Conservation (phyloP, 2,329 filamentous ascomycete species). For the Microsporum ferrugineum region DNA sequence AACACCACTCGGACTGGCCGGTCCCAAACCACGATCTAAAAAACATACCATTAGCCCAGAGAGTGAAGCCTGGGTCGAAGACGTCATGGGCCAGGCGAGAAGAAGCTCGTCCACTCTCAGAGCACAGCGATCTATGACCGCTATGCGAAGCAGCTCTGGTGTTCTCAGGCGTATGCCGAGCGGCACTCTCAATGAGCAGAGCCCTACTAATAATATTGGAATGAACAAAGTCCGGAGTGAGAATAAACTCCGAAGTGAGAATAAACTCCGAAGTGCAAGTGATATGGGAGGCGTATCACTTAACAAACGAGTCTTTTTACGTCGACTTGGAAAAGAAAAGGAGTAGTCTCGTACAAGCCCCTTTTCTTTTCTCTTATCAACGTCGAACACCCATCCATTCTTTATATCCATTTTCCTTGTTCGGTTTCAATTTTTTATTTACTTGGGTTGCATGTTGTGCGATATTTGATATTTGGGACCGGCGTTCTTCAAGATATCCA, state of each 20-base stretch:
- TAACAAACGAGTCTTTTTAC: slow-evolving; percentile 30
- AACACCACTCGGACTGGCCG: slow-evolving; percentile 36
- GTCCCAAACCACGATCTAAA: slow-evolving; percentile 32
- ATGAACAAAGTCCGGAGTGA: not conserved
- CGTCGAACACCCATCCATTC: not conserved
- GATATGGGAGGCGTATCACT: slow-evolving; percentile 26
- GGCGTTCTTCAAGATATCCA: slow-evolving; percentile 2
- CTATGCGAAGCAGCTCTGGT: slow-evolving; percentile 7
- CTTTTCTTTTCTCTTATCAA: not conserved
- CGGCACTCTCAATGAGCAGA: slow-evolving; percentile 4
- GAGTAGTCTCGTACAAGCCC: not conserved
- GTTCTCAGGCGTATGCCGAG: slow-evolving; percentile 6
- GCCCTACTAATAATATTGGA: not conserved
- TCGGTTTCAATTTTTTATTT: not conserved
- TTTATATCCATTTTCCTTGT: not conserved
- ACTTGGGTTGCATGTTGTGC: not conserved
- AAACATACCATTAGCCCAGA: slow-evolving; percentile 34
- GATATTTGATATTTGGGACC: not conserved
- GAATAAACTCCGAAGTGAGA: slow-evolving; percentile 20
- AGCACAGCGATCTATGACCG: slow-evolving; percentile 16
- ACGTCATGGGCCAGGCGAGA: slow-evolving; percentile 35
- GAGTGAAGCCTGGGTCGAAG: slow-evolving; percentile 39
- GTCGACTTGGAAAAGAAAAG: slow-evolving; percentile 21
- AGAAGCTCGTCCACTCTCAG: slow-evolving; percentile 27
- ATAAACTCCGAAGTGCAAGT: slow-evolving; percentile 25